A percentile compares a stretch with the other conserved stretches of the same genome.
These are phyloP conservation scores for Populus trichocarpa DNA, from an alignment of 441 rosid genomes.

Conservation along the genomic window DNA sequence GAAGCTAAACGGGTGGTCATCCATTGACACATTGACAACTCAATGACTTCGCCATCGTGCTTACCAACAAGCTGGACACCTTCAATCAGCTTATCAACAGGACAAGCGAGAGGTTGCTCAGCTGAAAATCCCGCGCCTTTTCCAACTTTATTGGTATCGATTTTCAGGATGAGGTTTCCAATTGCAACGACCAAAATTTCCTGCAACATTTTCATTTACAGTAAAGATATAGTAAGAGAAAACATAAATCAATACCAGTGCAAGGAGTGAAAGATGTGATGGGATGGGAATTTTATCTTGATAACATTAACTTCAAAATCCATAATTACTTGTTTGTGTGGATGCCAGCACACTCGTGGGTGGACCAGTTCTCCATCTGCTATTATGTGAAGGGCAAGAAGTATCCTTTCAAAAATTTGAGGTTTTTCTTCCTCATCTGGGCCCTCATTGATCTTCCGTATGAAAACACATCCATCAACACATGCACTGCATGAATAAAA, in stretches of 20 bases:
- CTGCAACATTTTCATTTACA: conserved; percentile 29
- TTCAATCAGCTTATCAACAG: conserved; percentile 57
- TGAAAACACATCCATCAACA: conserved; percentile 67
- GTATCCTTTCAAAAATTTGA: conserved; percentile 62
- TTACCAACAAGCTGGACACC: conserved; percentile 86
- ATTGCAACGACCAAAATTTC: conserved; percentile 78
- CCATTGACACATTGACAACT: conserved; percentile 90
- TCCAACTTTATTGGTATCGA: conserved; percentile 70
- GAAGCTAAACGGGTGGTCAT: conserved; percentile 80
- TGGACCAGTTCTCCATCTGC: conserved; percentile 58
- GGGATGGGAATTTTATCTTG: neutral
- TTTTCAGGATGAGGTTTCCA: conserved; percentile 65
- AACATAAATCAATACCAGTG: neutral
- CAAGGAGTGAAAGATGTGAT: neutral
- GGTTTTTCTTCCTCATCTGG: conserved; percentile 78
- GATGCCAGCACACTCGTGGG: conserved; percentile 96
- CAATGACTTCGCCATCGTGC: conserved; percentile 88
- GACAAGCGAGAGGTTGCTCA: conserved; percentile 73
- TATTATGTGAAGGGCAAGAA: conserved; percentile 65
- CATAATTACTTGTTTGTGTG: conserved; percentile 77
- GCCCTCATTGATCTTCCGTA: conserved; percentile 81
- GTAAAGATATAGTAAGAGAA: neutral
- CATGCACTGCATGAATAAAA: conserved; percentile 55
- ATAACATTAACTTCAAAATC: neutral
- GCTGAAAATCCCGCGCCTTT: conserved; percentile 53